These are phyloP conservation scores for Botrytis sinoallii DNA, from an alignment of 2,329 filamentous ascomycete species.

Conservation along the genomic window DNA sequence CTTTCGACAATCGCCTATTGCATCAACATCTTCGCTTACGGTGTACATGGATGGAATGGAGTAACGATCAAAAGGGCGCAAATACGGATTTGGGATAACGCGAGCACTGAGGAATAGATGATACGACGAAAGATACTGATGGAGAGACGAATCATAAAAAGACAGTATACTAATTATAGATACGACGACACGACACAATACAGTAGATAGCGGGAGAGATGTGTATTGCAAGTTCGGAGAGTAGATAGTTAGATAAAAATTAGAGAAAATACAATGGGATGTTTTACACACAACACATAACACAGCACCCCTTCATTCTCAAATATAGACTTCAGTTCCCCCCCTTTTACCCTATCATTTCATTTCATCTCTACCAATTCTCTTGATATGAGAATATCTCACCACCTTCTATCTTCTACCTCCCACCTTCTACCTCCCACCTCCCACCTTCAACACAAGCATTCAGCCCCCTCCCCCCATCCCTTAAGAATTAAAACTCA, in stretches of 20 bases:
- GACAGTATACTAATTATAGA: background rate
- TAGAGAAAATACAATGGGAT: background rate
- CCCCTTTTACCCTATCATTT: too few relatives aligned
- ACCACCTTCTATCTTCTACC: too few relatives aligned
- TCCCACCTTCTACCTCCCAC: too few relatives aligned
- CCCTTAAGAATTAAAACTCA: too few relatives aligned
- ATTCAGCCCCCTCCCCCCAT: too few relatives aligned
- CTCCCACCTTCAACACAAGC: too few relatives aligned
- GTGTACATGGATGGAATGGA: background rate
- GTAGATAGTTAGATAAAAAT: background rate
- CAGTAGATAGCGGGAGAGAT: background rate
- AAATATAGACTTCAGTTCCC: too few relatives aligned
- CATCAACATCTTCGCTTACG: background rate
- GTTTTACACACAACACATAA: too few relatives aligned
- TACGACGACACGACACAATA: background rate
- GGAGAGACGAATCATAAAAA: background rate
- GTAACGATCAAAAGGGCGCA: background rate
- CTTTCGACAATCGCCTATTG: background rate
- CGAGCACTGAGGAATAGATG: background rate
- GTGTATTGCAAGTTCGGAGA: constrained; percentile 9
- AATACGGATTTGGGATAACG: background rate
- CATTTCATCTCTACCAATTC: too few relatives aligned
- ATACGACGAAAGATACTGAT: background rate
- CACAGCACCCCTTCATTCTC: too few relatives aligned
- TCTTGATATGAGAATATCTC: too few relatives aligned